Evolutionary conservation across 1,284 basidiomycete species (phyloP).

Genomic region (Sanghuangporus weigelae): DNA sequence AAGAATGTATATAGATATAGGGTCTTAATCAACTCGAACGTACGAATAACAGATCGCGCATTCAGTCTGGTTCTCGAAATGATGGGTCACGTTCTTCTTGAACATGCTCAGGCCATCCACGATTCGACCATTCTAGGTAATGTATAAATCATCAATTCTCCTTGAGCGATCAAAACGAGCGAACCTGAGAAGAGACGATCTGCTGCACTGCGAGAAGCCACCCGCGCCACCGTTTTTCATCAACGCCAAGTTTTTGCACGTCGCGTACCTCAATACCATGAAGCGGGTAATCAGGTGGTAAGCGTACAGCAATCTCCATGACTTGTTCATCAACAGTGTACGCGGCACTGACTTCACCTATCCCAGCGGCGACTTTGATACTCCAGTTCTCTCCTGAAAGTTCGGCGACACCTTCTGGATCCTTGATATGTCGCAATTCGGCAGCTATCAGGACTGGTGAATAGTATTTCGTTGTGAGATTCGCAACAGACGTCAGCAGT

Average conservation of each 20-base stretch:
- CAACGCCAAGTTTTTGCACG: constrained; percentile 80
- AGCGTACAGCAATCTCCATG: constrained; percentile 84
- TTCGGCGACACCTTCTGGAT: constrained; percentile 55
- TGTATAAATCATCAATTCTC: background rate
- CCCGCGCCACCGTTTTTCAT: constrained; percentile 87
- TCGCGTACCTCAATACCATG: constrained; percentile 87
- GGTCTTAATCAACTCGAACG: constrained; percentile 25
- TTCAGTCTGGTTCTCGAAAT: constrained; percentile 92
- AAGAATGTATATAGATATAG: background rate
- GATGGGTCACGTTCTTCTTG: constrained; percentile 88
- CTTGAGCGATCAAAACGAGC: constrained; percentile 4
- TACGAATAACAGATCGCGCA: constrained; percentile 95
- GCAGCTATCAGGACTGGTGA: constrained; percentile 85
- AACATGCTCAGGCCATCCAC: constrained; percentile 90
- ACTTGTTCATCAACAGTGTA: constrained; percentile 94
- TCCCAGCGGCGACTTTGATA: constrained; percentile 66
- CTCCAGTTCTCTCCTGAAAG: constrained; percentile 79
- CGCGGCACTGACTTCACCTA: constrained; percentile 73
- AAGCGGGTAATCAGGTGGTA: constrained; percentile 91
- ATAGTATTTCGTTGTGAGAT: constrained; percentile 84
- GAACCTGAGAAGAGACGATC: constrained; percentile 80
- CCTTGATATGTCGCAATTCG: constrained; percentile 76
- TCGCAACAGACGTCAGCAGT: constrained; percentile 68
- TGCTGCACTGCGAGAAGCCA: constrained; percentile 96
- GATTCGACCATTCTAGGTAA: constrained; percentile 82